Evolutionary conservation across 768 basidiomycete genomes (phyloP), one percentile per base, ranked within the genome.

Genomic region (Kockovaella imperatae): DNA sequence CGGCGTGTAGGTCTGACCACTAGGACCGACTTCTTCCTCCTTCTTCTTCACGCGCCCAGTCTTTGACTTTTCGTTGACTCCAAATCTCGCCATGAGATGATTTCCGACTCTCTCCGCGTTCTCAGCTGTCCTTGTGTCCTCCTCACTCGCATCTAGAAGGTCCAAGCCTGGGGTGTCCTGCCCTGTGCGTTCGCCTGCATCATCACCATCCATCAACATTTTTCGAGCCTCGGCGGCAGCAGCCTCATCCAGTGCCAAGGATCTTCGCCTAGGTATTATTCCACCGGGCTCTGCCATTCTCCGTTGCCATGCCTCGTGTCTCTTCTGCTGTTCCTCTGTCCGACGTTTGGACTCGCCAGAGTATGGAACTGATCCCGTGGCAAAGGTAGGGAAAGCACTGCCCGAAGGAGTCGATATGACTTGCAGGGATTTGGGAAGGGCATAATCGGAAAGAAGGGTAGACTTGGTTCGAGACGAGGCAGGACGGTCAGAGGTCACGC

Each of bases 1-100:
- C 3, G 71, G 71, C 17, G 71, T 71, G 54, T 69, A 72, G 0
- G 62, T 54, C 52, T 51, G 41, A 6, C 71, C 71, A 42, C 64
- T 67, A 4, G 71, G 71, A 4, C 71, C 71, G 1, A 71, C 28
- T 35, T 64, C 59, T 30, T 67, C 70, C 29, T 69, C 56, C 49
- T 68, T 68, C 50, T 71, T 69, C 44, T 59, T 59, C 26, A 26
- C 29, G 18, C 38, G 25, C 17, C 28, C 32, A 5, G 32, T n/a
- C 40, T 54, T 54, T 17, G 46, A 53, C 26, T 60, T 59, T 21
- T 51, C 45, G 11, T 48, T 40, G 14, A 56, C 60, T 5, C 53
- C 53, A 35, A 56, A 62, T 42, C 59, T 66, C 3, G 54, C 60
- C 18, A 41, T 46, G 15, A 65, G 42, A 32, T 50, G 57, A 7